A percentile compares a stretch with the other conserved stretches of the same genome.
Conservation (phyloP, 305 asterid species). For the Fraxinus velutina region DNA sequence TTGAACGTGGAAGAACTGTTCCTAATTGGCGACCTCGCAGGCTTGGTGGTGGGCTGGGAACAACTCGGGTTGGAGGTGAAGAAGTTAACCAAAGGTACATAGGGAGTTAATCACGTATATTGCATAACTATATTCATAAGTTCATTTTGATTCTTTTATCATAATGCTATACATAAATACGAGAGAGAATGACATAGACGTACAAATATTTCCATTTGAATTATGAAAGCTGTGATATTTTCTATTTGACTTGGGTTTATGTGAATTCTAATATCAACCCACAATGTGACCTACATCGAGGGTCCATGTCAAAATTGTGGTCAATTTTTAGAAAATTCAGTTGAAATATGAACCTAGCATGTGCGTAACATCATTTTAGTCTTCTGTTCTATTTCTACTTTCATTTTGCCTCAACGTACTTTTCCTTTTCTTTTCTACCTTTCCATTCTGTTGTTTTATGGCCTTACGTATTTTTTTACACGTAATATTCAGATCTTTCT, state of each 20-base stretch:
- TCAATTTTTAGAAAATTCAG: neutral
- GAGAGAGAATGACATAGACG: neutral
- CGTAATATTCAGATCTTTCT: neutral
- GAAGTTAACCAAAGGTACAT: slow-evolving; percentile 53
- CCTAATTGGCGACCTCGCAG: slow-evolving; percentile 99
- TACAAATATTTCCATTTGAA: neutral
- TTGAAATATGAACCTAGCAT: neutral
- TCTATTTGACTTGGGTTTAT: neutral
- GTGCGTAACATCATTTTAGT: neutral
- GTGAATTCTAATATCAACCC: slow-evolving; percentile 6
- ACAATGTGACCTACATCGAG: neutral
- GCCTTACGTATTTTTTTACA: neutral
- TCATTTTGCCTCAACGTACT: neutral
- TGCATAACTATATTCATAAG: neutral
- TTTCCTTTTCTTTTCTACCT: neutral
- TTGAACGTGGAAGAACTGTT: slow-evolving; percentile 99
- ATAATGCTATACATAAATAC: neutral
- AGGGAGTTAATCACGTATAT: slow-evolving; percentile 49
- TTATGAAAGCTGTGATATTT: neutral
- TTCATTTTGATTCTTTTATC: neutral
- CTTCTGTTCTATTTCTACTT: neutral
- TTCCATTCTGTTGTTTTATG: neutral
- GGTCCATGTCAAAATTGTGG: neutral
- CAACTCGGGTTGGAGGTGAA: slow-evolving; percentile 85
- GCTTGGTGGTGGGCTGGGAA: slow-evolving; percentile 99